These are phyloP conservation scores for Fraxinus ornus DNA, from an alignment of 305 asterid genomes.

Conservation along the genomic window DNA sequence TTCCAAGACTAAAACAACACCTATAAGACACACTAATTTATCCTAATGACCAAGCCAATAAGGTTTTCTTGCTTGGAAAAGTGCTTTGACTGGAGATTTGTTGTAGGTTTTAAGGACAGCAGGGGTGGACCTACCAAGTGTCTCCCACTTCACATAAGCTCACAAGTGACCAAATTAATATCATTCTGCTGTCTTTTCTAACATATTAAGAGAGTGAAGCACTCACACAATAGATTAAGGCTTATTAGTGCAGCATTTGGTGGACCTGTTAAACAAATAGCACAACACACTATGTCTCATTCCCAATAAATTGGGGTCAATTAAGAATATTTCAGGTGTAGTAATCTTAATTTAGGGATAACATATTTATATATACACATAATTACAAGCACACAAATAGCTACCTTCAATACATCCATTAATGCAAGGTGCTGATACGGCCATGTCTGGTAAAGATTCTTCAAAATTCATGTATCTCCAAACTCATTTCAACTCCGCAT, in stretches of 20 bases:
- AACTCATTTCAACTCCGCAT: neutral
- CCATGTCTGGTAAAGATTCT: neutral
- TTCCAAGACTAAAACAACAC: slow-evolving; percentile 13
- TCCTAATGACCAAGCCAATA: slow-evolving; percentile 26
- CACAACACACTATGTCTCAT: neutral
- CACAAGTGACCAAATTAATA: slow-evolving; percentile 8
- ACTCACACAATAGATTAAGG: neutral
- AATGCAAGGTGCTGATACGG: neutral
- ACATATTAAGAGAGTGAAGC: slow-evolving; percentile 4
- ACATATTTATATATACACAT: neutral
- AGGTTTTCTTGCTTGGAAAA: slow-evolving; percentile 13
- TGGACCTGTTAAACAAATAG: neutral
- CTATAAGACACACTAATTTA: neutral
- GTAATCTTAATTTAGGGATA: neutral
- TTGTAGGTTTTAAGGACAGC: slow-evolving; percentile 43
- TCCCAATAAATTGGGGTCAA: neutral
- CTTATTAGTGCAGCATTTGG: neutral
- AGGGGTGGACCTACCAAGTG: slow-evolving; percentile 40
- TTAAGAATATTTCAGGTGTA: neutral
- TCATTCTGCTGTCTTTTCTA: slow-evolving; percentile 39
- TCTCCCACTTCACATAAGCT: slow-evolving; percentile 37
- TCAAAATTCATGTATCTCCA: neutral
- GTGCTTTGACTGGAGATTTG: slow-evolving; percentile 25
- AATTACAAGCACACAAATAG: neutral
- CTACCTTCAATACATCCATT: neutral